Base-by-base conservation (phyloP, 805 yeast species). In the Monosporozyma unispora region DNA sequence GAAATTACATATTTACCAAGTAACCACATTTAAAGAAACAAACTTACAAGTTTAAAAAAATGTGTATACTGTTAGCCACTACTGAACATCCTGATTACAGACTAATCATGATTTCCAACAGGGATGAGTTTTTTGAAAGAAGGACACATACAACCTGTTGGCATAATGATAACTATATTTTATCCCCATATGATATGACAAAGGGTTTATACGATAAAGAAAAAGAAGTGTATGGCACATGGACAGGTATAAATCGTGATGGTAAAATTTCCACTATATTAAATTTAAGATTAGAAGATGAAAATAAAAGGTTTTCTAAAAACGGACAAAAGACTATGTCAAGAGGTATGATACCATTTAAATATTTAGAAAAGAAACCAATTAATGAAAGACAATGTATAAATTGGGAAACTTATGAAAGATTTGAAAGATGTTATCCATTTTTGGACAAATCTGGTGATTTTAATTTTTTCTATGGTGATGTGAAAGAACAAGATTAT, bases 81-180 rank as follows among this genome's bases (percentile, higher is more conserved):
- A 77, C 79, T 12, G 74, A 70, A 1, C 90, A 86, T 60, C 83
- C 85, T 0, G 78, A 84, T 19, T 91, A 80, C 57, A 86, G 95
- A 0, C 71, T 91, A 38, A 76, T 91, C 2, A 62, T 88, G 4
- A 68, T 87, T 3, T 87, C 96, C 3, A 91, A 91, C 61, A 67
- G 99, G 44, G 99, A 93, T 62, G 99, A 93, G 64, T 86, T 70
- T 58, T 81, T 85, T 61, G 76, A 72, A 42, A 69, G 99, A 46
- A 81, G 82, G 2, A 91, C 98, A 0, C 73, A 76, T 48, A 60
- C 64, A n/a, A 82, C 91, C 62, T 47, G 70, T 50, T 49, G 66
- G 52, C 66, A 70, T 46, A 63, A 66, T 33, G 44, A 56, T 28
- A 56, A 55, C 27, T 48, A 12, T 45, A 67, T 84, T 1, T 61